Evolutionary conservation across 2,329 filamentous ascomycete genomes (phyloP).

Genomic region (Blumeriella jaapii): DNA sequence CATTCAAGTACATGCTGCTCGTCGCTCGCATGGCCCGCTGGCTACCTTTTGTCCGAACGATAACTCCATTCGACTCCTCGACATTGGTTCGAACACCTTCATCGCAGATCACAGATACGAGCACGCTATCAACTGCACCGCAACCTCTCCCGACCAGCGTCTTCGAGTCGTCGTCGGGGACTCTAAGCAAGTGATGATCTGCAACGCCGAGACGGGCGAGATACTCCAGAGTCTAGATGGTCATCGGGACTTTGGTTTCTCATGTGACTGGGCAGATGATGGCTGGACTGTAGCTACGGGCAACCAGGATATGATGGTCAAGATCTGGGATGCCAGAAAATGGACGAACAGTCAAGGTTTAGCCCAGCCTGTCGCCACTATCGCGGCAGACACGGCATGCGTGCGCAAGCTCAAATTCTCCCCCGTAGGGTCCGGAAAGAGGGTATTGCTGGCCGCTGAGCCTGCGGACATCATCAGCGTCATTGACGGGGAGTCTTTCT

Average conservation of each 20-base stretch:
- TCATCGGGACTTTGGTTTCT: conserved; percentile 62
- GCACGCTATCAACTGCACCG: conserved; percentile 60
- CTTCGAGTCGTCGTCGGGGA: conserved; percentile 67
- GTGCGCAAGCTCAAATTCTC: conserved; percentile 62
- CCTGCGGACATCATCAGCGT: conserved; percentile 64
- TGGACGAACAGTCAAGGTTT: conserved; percentile 45
- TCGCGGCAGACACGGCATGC: conserved; percentile 56
- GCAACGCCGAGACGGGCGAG: conserved; percentile 54
- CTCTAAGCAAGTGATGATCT: conserved; percentile 50
- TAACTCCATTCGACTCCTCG: conserved; percentile 44
- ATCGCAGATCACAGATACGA: conserved; percentile 43
- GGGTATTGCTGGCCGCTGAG: conserved; percentile 60
- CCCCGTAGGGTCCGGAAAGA: conserved; percentile 54
- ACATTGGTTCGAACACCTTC: conserved; percentile 47
- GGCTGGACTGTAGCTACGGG: conserved; percentile 67
- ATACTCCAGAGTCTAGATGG: conserved; percentile 46
- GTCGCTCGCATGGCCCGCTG: conserved; percentile 39
- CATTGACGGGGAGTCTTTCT: conserved; percentile 54
- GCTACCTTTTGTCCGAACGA: conserved; percentile 56
- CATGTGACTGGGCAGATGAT: conserved; percentile 70
- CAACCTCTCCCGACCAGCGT: conserved; percentile 58
- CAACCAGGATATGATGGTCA: conserved; percentile 61
- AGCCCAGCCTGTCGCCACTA: conserved; percentile 37
- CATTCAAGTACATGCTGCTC: conserved; percentile 43
- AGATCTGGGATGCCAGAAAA: conserved; percentile 65